These are phyloP conservation scores for Eruca vesicaria DNA, from an alignment of 441 rosid species.

Conservation along the genomic window DNA sequence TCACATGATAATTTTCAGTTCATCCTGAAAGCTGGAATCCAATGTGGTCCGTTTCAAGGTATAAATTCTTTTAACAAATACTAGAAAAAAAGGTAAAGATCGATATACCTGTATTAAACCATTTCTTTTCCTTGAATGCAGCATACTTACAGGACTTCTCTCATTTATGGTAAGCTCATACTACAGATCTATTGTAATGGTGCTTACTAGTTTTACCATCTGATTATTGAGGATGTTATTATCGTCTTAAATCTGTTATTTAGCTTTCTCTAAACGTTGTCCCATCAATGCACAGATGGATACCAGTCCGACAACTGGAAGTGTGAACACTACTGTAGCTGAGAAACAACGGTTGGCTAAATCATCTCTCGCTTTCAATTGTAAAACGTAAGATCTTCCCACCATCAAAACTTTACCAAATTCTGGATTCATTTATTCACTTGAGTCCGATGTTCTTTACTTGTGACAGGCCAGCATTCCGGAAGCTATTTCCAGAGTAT, in stretches of 20 bases:
- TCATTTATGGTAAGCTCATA: conserved; percentile 89
- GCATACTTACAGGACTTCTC: conserved; percentile 99
- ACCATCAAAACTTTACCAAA: not conserved
- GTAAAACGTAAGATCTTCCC: conserved; percentile 75
- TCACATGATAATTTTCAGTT: conserved; percentile 49
- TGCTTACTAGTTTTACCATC: conserved; percentile 6
- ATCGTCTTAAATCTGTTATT: not conserved
- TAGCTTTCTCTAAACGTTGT: not conserved
- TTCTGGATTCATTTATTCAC: not conserved
- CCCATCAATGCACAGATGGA: conserved; percentile 64
- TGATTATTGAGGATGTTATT: not conserved
- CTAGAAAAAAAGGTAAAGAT: not conserved
- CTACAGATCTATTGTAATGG: conserved; percentile 4
- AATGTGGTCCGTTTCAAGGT: conserved; percentile 99
- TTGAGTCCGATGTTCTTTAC: conserved; percentile 13
- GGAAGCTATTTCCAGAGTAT: conserved; percentile 88
- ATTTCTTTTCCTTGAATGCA: conserved; percentile 43
- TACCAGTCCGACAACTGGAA: conserved; percentile 95
- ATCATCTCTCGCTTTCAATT: conserved; percentile 88
- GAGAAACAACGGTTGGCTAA: conserved; percentile 92
- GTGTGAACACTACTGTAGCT: conserved; percentile 71
- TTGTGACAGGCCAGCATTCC: conserved; percentile 69
- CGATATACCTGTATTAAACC: not conserved
- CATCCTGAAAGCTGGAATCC: conserved; percentile 99
- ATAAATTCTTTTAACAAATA: conserved; percentile 1